These are phyloP conservation scores for Trematosphaeria pertusa DNA, from an alignment of 2,329 filamentous ascomycete genomes.

Conservation along the genomic window DNA sequence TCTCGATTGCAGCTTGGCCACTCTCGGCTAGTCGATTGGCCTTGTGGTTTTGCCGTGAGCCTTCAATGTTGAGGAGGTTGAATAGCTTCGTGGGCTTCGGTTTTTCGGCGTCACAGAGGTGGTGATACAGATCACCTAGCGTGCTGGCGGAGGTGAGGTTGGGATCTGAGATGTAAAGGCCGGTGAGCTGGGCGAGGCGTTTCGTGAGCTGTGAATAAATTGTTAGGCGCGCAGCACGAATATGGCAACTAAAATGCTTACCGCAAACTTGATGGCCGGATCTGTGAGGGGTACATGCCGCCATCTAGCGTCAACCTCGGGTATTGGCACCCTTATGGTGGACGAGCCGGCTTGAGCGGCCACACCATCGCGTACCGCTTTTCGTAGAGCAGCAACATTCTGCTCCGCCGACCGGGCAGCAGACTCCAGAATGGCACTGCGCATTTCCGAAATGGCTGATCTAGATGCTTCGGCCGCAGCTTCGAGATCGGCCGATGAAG, in stretches of 20 bases:
- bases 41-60: slow-evolving; percentile 18
- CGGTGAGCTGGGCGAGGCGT: slow-evolving; percentile 81
- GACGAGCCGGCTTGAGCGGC: slow-evolving; percentile 10
- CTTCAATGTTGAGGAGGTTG: slow-evolving; percentile 59
- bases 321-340: slow-evolving; percentile 8
- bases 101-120: slow-evolving; percentile 43
- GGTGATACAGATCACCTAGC: slow-evolving; percentile 47
- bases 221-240: no score
- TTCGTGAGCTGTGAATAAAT: slow-evolving; percentile 82
- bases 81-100: slow-evolving; percentile 64
- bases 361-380: slow-evolving; percentile 17
- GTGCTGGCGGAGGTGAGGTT: slow-evolving; percentile 57
- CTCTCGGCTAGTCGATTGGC: slow-evolving; percentile 23
- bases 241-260: no score
- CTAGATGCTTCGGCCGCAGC: not conserved
- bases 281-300: slow-evolving; percentile 35
- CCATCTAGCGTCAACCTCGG: slow-evolving; percentile 30
- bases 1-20: not conserved
- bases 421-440: slow-evolving; percentile 22
- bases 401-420: slow-evolving; percentile 20
- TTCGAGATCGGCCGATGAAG: not conserved
- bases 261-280: slow-evolving; percentile 42
- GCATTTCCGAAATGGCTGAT: slow-evolving; percentile 11
- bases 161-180: slow-evolving; percentile 75
- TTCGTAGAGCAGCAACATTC: slow-evolving; percentile 22